These are phyloP conservation scores for Pythium angustatum DNA, from an alignment of 352 stramenopile genomes.

Conservation along the genomic window DNA sequence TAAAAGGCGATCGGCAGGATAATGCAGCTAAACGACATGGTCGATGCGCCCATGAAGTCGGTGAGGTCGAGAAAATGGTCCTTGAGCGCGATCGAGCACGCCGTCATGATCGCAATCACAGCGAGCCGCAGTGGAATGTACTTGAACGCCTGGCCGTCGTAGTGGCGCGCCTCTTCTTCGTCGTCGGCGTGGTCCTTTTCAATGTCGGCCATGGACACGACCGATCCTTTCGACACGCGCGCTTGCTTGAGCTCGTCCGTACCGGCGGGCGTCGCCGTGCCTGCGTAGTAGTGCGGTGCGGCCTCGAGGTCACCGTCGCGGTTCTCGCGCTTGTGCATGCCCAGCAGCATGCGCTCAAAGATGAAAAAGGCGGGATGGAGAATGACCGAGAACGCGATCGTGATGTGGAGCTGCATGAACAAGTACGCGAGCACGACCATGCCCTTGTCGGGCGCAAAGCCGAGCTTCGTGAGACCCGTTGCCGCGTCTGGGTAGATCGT, in stretches of 20 bases:
- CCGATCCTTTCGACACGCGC: conserved; percentile 39
- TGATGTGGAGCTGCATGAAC: conserved; percentile 60
- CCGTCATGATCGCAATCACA: conserved; percentile 51
- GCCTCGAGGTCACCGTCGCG: conserved; percentile 21
- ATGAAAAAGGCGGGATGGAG: conserved; percentile 60
- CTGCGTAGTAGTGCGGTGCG: conserved; percentile 10
- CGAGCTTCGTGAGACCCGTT: conserved; percentile 34
- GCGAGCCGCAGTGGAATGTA: conserved; percentile 57
- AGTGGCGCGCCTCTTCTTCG: conserved; percentile 40
- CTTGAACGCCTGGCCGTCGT: conserved; percentile 48
- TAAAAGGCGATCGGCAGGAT: conserved; percentile 75
- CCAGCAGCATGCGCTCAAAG: conserved; percentile 43
- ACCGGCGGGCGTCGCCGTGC: conserved; percentile 8
- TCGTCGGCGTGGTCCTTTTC: conserved; percentile 34
- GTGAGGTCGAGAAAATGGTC: conserved; percentile 68
- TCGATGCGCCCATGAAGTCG: conserved; percentile 68
- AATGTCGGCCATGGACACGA: conserved; percentile 43
- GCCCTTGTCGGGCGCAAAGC: conserved; percentile 34
- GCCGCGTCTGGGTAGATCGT: conserved; percentile 48
- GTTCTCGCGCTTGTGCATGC: conserved; percentile 46
- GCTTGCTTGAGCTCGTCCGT: conserved; percentile 12
- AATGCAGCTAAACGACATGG: conserved; percentile 61
- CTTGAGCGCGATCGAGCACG: conserved; percentile 34
- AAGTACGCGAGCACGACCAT: conserved; percentile 36
- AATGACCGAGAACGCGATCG: conserved; percentile 61